A percentile compares a stretch with the other conserved stretches of the same genome.
phyloP scores from a whole-genome alignment of 2,329 filamentous ascomycete genomes.

The Colletotrichum tropicicola region DNA sequence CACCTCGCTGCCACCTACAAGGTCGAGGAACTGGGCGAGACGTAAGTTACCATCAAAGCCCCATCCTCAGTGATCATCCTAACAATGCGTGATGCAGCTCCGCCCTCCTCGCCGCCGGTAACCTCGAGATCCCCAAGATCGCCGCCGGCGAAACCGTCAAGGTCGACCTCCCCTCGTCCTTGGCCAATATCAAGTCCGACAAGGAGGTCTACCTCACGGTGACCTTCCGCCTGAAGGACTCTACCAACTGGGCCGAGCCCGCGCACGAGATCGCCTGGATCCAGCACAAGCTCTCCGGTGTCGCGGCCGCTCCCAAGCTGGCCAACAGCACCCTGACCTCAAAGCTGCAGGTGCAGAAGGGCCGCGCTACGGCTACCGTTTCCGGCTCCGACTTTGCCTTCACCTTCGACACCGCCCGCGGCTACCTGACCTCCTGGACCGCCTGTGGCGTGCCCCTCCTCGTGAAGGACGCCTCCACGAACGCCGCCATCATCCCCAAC shows the following conservation, averaged over 20 bases:
- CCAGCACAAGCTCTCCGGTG: slow-evolving; percentile 52
- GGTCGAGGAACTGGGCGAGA: slow-evolving; percentile 50
- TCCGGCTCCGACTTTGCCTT: slow-evolving; percentile 46
- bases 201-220: slow-evolving; percentile 56
- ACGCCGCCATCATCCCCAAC: slow-evolving; percentile 50
- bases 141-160: slow-evolving; percentile 46
- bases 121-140: slow-evolving; percentile 50
- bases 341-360: slow-evolving; percentile 35
- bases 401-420: slow-evolving; percentile 54
- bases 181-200: slow-evolving; percentile 38
- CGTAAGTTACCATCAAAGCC: slow-evolving; percentile 41
- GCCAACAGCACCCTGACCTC: slow-evolving; percentile 25
- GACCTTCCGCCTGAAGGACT: slow-evolving; percentile 50
- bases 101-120: slow-evolving; percentile 42
- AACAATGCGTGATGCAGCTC: slow-evolving; percentile 32
- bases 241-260: slow-evolving; percentile 58
- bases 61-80: neutral
- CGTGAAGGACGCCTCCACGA: slow-evolving; percentile 42
- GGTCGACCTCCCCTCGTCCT: slow-evolving; percentile 41
- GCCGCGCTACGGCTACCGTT: slow-evolving; percentile 38
- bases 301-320: slow-evolving; percentile 27
- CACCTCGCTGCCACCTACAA: slow-evolving; percentile 54
- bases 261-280: slow-evolving; percentile 65
- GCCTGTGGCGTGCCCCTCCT: slow-evolving; percentile 45
- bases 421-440: slow-evolving; percentile 52